Base-by-base conservation (phyloP, 106 monocot species). In the Apostasia shenzhenica region DNA sequence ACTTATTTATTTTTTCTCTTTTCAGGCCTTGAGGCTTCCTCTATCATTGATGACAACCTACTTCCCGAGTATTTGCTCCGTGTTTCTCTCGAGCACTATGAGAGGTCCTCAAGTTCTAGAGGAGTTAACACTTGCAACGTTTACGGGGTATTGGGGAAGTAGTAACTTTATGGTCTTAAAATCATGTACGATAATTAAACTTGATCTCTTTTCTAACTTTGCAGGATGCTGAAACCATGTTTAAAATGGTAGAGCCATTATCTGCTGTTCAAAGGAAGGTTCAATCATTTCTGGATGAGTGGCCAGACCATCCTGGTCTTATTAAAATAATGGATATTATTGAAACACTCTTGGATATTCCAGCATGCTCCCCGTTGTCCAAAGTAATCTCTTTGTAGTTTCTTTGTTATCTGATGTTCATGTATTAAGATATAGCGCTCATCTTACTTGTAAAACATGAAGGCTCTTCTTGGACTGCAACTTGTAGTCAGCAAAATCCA, bases 231-330 rank as follows among this genome's bases (percentile, higher is more conserved):
- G 73, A 72, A 45, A 71, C 63, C 6, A 67, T 89, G 63, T 80
- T 69, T 55, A 75, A 79, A 68, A 89, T 97, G 82, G 84, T 92
- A 8, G 76, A 85, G 54, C 82, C 86, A 66, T 59, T 97, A 13
- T 64, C 43, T 71, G 54, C 58, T 1, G 14, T 89, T 63, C 63
- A 78, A 73, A 79, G 78, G 1, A 73, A 69, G 72, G 78, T 84
- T 72, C 72, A 45, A 51, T 67, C 45, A 51, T 71, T 82, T 69
- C 75, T 89, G 48, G 61, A 71, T 51, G 89, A 92, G 8, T 97
- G 89, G 89, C 78, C 86, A 0, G 95, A 82, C 2, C 95, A 97
- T 80, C 95, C 95, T 56, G 84, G 73, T 67, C 92, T 89, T 55
- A 76, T 75, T 59, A 92, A 82, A 66, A 73, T 92, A 60, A 41